Percentiles rank a stretch among this genome's conserved stretches.
These are phyloP conservation scores for Chloris gayana DNA, from an alignment of 176 grass and related monocot genomes.

Conservation along the genomic window DNA sequence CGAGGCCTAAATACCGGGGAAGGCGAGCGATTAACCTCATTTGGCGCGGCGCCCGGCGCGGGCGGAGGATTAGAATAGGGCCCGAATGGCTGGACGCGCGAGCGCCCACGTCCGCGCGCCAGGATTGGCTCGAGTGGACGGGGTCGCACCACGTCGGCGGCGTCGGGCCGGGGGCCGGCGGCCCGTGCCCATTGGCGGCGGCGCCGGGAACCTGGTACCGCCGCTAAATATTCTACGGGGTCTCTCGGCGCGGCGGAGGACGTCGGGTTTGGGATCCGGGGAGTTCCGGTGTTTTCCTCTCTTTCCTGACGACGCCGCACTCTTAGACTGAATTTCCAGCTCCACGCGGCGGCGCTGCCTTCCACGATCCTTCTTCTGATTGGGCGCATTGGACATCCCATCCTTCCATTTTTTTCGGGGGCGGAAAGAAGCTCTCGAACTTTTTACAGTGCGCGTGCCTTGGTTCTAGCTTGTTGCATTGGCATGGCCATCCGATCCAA, in stretches of 20 bases:
- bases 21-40: not conserved
- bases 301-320: not conserved
- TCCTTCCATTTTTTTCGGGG: not conserved
- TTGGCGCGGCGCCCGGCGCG: not conserved
- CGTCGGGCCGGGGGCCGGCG: conserved; percentile 16
- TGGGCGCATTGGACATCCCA: not conserved
- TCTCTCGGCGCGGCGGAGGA: not conserved
- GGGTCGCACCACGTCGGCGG: not conserved
- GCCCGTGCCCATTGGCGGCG: not conserved
- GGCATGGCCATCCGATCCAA: not conserved
- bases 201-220: conserved; percentile 25
- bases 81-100: conserved; percentile 17
- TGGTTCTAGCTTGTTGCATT: not conserved
- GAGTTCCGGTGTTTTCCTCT: too few species aligned
- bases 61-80: not conserved
- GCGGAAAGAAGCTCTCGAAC: not conserved
- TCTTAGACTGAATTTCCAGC: not conserved
- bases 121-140: not conserved
- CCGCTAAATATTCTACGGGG: not conserved
- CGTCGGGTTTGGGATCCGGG: not conserved
- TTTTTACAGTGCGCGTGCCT: not conserved
- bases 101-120: conserved; percentile 27
- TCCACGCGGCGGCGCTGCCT: not conserved
- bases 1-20: conserved; percentile 28
- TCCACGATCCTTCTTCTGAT: not conserved